Percentiles rank a stretch among this genome's conserved stretches.
Conservation (phyloP, 164 flowering plant species). For the Vitis rupestris region DNA sequence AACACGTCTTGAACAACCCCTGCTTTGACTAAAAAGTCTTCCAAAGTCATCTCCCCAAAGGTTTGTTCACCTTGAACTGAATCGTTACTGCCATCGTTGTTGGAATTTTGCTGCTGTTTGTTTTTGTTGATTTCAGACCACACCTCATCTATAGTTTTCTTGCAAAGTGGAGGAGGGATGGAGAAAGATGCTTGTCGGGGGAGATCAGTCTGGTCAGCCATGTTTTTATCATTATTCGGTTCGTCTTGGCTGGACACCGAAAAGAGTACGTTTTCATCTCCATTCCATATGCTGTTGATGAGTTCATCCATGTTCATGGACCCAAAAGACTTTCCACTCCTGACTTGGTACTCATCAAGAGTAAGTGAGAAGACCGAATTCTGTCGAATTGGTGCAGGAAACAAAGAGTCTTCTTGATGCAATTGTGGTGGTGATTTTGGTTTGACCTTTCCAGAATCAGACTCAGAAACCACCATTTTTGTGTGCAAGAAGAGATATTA, state of each 20-base stretch:
- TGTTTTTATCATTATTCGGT: not conserved
- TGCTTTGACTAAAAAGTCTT: constrained; percentile 29
- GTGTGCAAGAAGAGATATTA: too few species aligned
- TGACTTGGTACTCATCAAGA: constrained; percentile 26
- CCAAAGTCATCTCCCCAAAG: constrained; percentile 31
- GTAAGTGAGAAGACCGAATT: constrained; percentile 26
- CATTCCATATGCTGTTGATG: constrained; percentile 28
- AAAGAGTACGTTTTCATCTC: constrained; percentile 9
- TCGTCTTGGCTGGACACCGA: constrained; percentile 1
- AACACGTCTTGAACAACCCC: constrained; percentile 25
- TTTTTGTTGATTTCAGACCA: constrained; percentile 29
- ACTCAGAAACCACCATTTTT: too few species aligned
- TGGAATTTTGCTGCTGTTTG: not conserved
- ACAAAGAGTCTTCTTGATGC: constrained; percentile 1
- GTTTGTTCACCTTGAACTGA: constrained; percentile 25
- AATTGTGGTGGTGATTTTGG: not conserved
- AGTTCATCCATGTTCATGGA: constrained; percentile 39
- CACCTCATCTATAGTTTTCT: constrained; percentile 28
- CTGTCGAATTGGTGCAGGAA: constrained; percentile 7
- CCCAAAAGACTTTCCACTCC: constrained; percentile 31
- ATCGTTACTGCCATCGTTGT: not conserved
- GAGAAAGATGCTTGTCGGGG: constrained; percentile 19
- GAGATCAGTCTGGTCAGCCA: not conserved
- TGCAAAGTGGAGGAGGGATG: constrained; percentile 23
- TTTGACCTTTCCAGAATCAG: not conserved